Percentiles rank a stretch among this genome's conserved stretches.
phyloP scores from a whole-genome alignment of 768 basidiomycete species.

The Crassisporium funariophilum region DNA sequence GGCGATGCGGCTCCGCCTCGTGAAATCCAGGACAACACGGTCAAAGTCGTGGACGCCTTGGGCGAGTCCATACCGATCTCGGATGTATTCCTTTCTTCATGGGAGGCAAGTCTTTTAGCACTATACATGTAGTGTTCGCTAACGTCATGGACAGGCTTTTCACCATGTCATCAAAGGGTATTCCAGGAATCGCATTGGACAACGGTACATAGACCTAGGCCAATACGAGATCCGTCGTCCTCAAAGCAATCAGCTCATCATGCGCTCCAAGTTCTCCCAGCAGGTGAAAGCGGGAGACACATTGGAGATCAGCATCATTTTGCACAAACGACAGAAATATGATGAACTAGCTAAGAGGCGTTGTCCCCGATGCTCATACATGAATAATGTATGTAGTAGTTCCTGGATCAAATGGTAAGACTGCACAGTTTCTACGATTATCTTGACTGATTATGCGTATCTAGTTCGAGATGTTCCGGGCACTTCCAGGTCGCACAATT shows the following conservation, averaged over 20 bases:
- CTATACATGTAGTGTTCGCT: too few species aligned
- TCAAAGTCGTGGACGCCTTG: conserved; percentile 1
- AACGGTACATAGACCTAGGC: neutral
- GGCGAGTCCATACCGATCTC: conserved; percentile 3
- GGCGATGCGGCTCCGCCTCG: neutral
- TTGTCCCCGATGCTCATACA: conserved; percentile 1
- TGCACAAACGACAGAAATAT: neutral
- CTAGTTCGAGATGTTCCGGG: too few species aligned
- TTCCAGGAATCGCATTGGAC: conserved; percentile 3
- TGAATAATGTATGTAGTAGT: too few species aligned
- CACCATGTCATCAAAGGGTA: conserved; percentile 2
- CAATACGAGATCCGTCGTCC: conserved; percentile 1
- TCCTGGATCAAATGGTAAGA: too few species aligned
- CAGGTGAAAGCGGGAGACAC: neutral
- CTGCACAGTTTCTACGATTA: too few species aligned
- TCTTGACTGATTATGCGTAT: too few species aligned
- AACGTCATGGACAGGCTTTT: neutral
- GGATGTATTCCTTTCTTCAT: neutral
- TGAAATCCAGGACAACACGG: conserved; percentile 5
- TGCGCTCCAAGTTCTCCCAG: neutral
- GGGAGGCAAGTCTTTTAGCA: neutral
- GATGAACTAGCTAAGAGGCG: too few species aligned
- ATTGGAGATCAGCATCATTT: conserved; percentile 3
- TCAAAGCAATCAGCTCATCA: neutral
- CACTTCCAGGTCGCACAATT: too few species aligned